Conservation (phyloP, 2,329 filamentous ascomycete genomes). For the Dactylellina parvicollis region DNA sequence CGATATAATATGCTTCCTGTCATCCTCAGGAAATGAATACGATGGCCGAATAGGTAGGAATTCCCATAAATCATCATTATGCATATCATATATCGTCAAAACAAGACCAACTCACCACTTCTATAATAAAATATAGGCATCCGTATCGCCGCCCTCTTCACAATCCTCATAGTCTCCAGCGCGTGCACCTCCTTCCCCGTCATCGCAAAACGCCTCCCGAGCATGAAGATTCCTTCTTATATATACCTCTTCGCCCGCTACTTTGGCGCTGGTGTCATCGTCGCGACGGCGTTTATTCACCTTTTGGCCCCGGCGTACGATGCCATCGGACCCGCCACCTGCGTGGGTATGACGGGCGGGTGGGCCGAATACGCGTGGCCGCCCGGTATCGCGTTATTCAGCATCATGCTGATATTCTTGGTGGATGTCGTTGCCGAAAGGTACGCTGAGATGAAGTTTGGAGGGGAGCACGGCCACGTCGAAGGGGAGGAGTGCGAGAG, state of each 20-base stretch:
- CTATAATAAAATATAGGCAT: constrained; percentile 15
- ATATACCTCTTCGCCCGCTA: constrained; percentile 76
- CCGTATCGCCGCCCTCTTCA: constrained; percentile 43
- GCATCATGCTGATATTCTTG: constrained; percentile 66
- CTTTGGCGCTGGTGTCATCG: constrained; percentile 77
- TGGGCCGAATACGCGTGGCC: constrained; percentile 68
- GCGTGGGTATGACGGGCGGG: constrained; percentile 65
- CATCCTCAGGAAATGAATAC: constrained; percentile 65
- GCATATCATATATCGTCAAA: neutral
- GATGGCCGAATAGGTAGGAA: constrained; percentile 62
- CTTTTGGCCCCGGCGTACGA: constrained; percentile 74
- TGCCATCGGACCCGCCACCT: constrained; percentile 64
- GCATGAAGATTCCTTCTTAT: constrained; percentile 68
- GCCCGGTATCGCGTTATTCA: constrained; percentile 66
- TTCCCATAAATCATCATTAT: no score
- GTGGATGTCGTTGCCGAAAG: constrained; percentile 66
- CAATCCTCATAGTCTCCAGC: constrained; percentile 33
- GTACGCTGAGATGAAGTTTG: constrained; percentile 66
- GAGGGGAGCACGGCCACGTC: constrained; percentile 58
- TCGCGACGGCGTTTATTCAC: constrained; percentile 76
- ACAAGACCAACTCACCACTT: neutral
- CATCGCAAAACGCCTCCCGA: constrained; percentile 70
- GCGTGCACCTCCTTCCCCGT: constrained; percentile 67
- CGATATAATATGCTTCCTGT: constrained; percentile 67
- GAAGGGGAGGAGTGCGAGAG: constrained; percentile 12